These are phyloP conservation scores for Cicer cuneatum DNA, from an alignment of 306 rosid genomes.

Conservation along the genomic window DNA sequence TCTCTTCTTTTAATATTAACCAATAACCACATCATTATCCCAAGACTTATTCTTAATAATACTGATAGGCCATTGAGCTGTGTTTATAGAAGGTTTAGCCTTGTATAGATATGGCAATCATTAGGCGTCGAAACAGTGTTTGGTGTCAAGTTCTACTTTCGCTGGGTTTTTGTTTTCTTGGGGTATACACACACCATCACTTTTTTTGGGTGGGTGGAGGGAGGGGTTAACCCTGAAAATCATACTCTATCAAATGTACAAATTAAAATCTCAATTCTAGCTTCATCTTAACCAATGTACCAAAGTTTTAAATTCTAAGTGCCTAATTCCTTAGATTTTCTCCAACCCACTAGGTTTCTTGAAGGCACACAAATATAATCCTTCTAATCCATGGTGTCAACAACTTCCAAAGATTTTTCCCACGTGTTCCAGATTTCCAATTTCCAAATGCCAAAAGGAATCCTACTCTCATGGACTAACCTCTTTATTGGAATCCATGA, in stretches of 20 bases:
- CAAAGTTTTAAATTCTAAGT: not conserved
- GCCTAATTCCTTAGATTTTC: conserved; percentile 4
- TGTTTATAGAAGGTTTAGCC: not conserved
- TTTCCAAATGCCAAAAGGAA: conserved; percentile 20
- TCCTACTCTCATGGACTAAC: conserved; percentile 6
- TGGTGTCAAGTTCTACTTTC: not conserved
- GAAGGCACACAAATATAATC: conserved; percentile 27
- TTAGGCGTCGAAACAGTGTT: not conserved
- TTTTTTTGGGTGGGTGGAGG: no score
- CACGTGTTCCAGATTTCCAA: not conserved
- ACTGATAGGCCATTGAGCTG: not conserved
- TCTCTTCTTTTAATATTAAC: conserved; percentile 12
- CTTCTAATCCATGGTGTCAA: conserved; percentile 24
- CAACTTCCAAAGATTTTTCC: not conserved
- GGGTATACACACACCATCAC: no score
- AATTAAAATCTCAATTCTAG: not conserved
- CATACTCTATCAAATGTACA: conserved; percentile 6
- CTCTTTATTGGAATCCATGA: not conserved
- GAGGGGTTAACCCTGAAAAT: no score
- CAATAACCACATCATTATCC: not conserved
- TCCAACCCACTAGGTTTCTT: conserved; percentile 28
- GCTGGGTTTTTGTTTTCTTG: not conserved
- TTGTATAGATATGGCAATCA: not conserved
- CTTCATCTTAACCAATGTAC: conserved; percentile 7
- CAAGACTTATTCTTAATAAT: not conserved